Evolutionary conservation across 345 rosid genomes (phyloP).

Genomic region (Euphorbia peplus): DNA sequence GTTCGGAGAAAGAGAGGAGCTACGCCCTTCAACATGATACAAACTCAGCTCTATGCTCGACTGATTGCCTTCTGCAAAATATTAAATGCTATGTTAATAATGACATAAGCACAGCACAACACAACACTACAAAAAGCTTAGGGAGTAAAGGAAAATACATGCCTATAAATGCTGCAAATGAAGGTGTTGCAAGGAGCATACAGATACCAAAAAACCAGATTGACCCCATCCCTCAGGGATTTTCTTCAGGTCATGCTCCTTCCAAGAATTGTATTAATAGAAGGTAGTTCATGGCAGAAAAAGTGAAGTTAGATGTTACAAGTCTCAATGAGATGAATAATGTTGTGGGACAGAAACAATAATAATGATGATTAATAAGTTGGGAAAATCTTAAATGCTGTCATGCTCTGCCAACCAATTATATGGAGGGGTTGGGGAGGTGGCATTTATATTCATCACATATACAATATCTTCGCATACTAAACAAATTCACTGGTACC

Average conservation of each 20-base stretch:
- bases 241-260: neutral
- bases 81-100: neutral
- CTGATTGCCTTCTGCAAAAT: conserved; percentile 26
- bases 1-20: conserved; percentile 15
- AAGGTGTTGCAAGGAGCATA: conserved; percentile 23
- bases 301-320: neutral
- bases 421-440: conserved; percentile 4
- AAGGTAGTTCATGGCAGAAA: neutral
- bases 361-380: conserved; percentile 4
- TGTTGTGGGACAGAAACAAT: neutral
- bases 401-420: conserved; percentile 16
- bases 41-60: conserved; percentile 21
- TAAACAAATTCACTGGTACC: neutral
- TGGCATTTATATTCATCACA: conserved; percentile 9
- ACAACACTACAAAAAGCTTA: neutral
- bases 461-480: neutral
- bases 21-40: conserved; percentile 29
- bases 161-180: conserved; percentile 23
- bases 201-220: conserved; percentile 15
- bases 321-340: neutral
- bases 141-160: conserved; percentile 11
- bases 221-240: conserved; percentile 10
- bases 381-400: conserved; percentile 9
- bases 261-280: too few species aligned
- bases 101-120: too few species aligned